These are phyloP conservation scores for Podaxis sp. DNA, from an alignment of 768 basidiomycete genomes.

Conservation along the genomic window DNA sequence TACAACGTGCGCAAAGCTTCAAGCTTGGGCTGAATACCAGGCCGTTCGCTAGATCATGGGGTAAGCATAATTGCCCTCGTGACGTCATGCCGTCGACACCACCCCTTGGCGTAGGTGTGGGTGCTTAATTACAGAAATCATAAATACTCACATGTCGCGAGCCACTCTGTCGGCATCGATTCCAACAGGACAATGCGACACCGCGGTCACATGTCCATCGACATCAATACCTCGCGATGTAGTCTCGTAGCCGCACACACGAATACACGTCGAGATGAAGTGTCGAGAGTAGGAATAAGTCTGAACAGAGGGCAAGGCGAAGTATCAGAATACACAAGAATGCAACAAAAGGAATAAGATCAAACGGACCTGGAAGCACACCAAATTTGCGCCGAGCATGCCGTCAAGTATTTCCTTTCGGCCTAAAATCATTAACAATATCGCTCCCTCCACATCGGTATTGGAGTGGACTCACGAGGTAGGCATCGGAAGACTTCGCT, in stretches of 20 bases:
- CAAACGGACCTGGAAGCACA: slow-evolving; percentile 79
- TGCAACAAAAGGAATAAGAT: not conserved
- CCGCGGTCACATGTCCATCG: slow-evolving; percentile 77
- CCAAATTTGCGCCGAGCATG: slow-evolving; percentile 95
- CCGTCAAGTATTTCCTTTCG: slow-evolving; percentile 95
- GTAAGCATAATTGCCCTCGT: slow-evolving; percentile 6
- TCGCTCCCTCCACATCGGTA: slow-evolving; percentile 2
- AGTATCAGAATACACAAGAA: not conserved
- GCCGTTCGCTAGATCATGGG: slow-evolving; percentile 45
- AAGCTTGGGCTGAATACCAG: slow-evolving; percentile 88
- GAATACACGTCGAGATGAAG: slow-evolving; percentile 91
- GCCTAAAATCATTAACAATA: slow-evolving; percentile 34
- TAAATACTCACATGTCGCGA: slow-evolving; percentile 60
- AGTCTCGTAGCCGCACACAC: slow-evolving; percentile 94
- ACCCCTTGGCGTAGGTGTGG: not conserved
- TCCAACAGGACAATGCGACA: slow-evolving; percentile 93
- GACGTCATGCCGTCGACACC: slow-evolving; percentile 1
- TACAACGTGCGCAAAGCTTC: slow-evolving; percentile 82
- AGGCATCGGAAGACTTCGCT: slow-evolving; percentile 95
- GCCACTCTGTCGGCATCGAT: slow-evolving; percentile 91
- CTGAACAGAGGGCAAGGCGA: slow-evolving; percentile 24
- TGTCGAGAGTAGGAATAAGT: slow-evolving; percentile 96
- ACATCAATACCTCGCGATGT: slow-evolving; percentile 74
- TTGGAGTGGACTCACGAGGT: slow-evolving; percentile 57
- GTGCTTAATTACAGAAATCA: not conserved